Base-by-base conservation (phyloP, 2,329 filamentous ascomycete species). In the Pleurostoma richardsiae region DNA sequence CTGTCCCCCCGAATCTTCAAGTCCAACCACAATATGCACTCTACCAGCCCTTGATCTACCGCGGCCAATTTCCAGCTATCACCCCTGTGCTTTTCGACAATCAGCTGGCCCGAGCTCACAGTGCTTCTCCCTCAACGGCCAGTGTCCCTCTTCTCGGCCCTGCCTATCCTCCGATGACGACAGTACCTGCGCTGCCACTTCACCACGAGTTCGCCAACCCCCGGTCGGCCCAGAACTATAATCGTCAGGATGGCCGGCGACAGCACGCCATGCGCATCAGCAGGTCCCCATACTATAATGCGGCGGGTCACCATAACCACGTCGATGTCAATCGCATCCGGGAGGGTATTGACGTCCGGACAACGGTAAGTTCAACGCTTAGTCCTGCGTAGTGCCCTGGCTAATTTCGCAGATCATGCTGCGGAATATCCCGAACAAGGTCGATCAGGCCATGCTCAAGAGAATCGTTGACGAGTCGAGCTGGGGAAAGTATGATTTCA, bases 381-480 rank as follows among this genome's bases (percentile, higher is more conserved):
- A 5, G 52, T 42, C 30, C 39, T 6, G 4, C 5, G 11, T 26
- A 30, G 4, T 6, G 10, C 28, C 5, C 42, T 39, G 1, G n/a
- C 10, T 38, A 31, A 29, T 28, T 2, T n/a, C 1, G 6, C 49
- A 90, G 85, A 88, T 97, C 54, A 96, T 97, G 92, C 68, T 96
- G 30, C 85, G 92, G 38, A 96, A 97, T 63, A 92, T 96, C 41
- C 92, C 92, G 2, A 96, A 96, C 69, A 90, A 91, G 57, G 84
- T 96, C 47, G 82, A 90, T 57, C 82, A 90, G 65, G 71, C 76
- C 0, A 84, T 87, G 71, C 70, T 96, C 11, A 95, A 95, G 71
- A 68, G 74, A 1, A 84, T 95, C 47, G 75, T 97, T 10, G 88
- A 96, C 59, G 76, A 85, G 52, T 86, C 83, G 11, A 89, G 84